Conservation (phyloP, 306 rosid species). For the Lotus japonicus region DNA sequence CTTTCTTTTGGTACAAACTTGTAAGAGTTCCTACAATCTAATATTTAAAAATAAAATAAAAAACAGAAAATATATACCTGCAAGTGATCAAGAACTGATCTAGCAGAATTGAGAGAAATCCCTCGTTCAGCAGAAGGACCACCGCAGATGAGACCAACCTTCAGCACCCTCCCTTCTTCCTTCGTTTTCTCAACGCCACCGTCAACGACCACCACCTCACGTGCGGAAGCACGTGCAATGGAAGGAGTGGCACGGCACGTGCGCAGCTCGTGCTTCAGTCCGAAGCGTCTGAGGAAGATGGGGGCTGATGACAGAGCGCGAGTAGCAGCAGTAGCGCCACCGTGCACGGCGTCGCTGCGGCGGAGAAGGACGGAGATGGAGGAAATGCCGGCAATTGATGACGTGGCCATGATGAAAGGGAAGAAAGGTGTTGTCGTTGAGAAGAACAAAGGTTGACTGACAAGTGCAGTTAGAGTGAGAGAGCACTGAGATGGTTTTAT, state of each 20-base stretch:
- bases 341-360: neutral
- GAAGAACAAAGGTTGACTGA: neutral
- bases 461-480: neutral
- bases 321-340: neutral
- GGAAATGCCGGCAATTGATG: neutral
- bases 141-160: slow-evolving; percentile 80
- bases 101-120: slow-evolving; percentile 86
- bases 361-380: slow-evolving; percentile 1
- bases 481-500: neutral
- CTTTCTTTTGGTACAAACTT: neutral
- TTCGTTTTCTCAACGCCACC: slow-evolving; percentile 20
- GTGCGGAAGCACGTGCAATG: slow-evolving; percentile 4
- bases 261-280: neutral
- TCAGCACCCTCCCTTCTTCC: slow-evolving; percentile 34
- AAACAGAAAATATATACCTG: slow-evolving; percentile 22
- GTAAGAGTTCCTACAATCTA: neutral
- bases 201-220: slow-evolving; percentile 25
- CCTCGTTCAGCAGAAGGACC: slow-evolving; percentile 99
- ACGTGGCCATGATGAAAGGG: slow-evolving; percentile 2
- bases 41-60: neutral
- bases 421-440: neutral
- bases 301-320: neutral
- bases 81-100: slow-evolving; percentile 90
- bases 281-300: neutral
- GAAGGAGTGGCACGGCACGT: neutral